These are phyloP conservation scores for Starmerella cellae DNA, from an alignment of 805 yeast species.

Conservation along the genomic window DNA sequence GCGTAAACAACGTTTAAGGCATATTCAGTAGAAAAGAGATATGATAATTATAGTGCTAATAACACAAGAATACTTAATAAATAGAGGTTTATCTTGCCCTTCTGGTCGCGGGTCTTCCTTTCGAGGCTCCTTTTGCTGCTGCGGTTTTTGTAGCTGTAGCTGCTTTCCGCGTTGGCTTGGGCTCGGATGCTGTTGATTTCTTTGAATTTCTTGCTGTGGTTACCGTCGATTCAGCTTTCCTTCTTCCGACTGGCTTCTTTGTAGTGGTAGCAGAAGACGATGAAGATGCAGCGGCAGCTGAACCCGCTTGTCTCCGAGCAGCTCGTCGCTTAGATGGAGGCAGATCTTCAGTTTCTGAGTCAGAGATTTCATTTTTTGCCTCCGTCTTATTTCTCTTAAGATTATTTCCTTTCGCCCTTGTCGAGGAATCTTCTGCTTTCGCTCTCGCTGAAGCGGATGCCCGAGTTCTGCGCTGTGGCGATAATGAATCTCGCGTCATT, in stretches of 20 bases:
- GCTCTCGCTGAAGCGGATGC: neutral
- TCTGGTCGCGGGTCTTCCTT: no score
- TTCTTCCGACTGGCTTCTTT: neutral
- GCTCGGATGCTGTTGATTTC: neutral
- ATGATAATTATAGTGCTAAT: no score
- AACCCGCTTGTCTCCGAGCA: neutral
- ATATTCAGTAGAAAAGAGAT: no score
- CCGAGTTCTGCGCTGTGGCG: slow-evolving; percentile 3
- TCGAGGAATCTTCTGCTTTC: neutral
- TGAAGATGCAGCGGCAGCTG: neutral
- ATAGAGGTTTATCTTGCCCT: no score
- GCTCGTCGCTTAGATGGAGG: neutral
- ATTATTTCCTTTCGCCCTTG: neutral
- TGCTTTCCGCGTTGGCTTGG: neutral
- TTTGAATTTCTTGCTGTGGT: neutral
- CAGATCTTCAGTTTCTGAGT: slow-evolving; percentile 3
- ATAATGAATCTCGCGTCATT: slow-evolving; percentile 6
- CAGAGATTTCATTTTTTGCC: slow-evolving; percentile 2
- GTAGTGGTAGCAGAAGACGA: neutral
- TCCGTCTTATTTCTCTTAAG: neutral
- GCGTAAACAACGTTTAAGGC: no score
- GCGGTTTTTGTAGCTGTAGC: neutral
- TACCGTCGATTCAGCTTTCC: neutral
- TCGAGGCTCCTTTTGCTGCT: no score
- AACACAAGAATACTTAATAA: no score